phyloP scores from a whole-genome alignment of 352 stramenopile genomes.

The Thalassiosira exigua region DNA sequence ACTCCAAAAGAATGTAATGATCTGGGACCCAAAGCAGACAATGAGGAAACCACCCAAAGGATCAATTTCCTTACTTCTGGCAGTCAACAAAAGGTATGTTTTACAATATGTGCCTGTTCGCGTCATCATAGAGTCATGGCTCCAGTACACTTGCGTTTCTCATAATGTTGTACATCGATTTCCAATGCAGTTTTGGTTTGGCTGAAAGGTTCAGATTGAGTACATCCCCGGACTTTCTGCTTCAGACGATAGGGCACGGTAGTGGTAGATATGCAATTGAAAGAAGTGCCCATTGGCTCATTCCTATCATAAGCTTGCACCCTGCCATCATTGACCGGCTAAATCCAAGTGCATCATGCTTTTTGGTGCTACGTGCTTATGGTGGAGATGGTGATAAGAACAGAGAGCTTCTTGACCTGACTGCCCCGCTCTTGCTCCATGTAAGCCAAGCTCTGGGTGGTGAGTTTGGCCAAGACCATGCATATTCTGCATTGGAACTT shows the following conservation, averaged over 20 bases:
- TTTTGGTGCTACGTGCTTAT: slow-evolving; percentile 77
- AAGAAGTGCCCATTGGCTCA: slow-evolving; percentile 81
- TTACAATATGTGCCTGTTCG: too few species aligned
- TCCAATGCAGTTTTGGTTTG: slow-evolving; percentile 60
- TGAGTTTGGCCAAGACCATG: slow-evolving; percentile 64
- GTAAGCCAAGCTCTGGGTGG: slow-evolving; percentile 71
- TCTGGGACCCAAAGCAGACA: slow-evolving; percentile 66
- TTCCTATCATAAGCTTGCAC: slow-evolving; percentile 78
- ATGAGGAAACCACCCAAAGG: slow-evolving; percentile 79
- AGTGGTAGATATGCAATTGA: slow-evolving; percentile 77
- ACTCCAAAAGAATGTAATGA: slow-evolving; percentile 78
- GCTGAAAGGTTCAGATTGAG: slow-evolving; percentile 63
- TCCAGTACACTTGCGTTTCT: background rate
- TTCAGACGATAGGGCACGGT: slow-evolving; percentile 72
- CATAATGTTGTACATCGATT: background rate
- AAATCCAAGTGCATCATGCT: slow-evolving; percentile 74
- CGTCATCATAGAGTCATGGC: too few species aligned
- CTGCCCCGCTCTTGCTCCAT: slow-evolving; percentile 68
- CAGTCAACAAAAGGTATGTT: slow-evolving; percentile 50
- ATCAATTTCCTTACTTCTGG: slow-evolving; percentile 75
- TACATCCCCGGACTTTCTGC: slow-evolving; percentile 73
- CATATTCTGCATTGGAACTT: slow-evolving; percentile 68
- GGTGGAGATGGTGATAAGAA: slow-evolving; percentile 68
- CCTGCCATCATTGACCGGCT: slow-evolving; percentile 71
- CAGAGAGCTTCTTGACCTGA: slow-evolving; percentile 67